Evolutionary conservation across 108 stramenopile species (phyloP), one percentile per base, ranked within the genome.

Genomic region (Licmophora abbreviata): DNA sequence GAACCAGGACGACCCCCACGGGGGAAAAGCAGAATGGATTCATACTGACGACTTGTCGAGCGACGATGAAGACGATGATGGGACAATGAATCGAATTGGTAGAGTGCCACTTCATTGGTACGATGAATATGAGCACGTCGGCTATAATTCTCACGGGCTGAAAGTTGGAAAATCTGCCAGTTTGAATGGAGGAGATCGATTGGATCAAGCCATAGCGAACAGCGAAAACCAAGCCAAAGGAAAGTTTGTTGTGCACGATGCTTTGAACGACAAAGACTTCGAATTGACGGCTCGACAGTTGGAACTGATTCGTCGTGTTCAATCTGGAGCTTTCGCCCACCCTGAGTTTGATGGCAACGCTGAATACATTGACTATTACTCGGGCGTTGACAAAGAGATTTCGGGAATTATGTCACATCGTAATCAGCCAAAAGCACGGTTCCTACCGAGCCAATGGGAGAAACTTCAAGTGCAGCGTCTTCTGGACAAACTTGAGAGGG

Each of bases 101-200:
- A 66, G 92, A 42, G 94, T 99, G 8, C 99, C 99, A 11, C 61
- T 96, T 28, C 97, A 99, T 48, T 99, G 99, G 99, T 93, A 95
- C 51, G 92, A 93, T 49, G 97, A 95, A 34, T 95, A 77, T 50
- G 92, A 93, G 43, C 97, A 98, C 62, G 79, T 98, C 37, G 99
- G 99, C 15, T 99, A 99, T 76, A 81, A 96, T 61, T 71, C 64
- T 6, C 79, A 79, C 56, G 98, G 99, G 7, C 44, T 64, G 21
- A 92, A 93, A 63, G 69, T 97, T 11, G 60, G 73, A 66, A 93
- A 91, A 57, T 56, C 80, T 1, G 71, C 74, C 17, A 69, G 65
- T 25, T 48, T 44, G 7, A 78, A 68, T 17, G 56, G 53, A 34
- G 63, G 68, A 31, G 80, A 94, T 55, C 56, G 60, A 1, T 53